These are phyloP conservation scores for Metschnikowia similis DNA, from an alignment of 805 yeast genomes.

Conservation along the genomic window DNA sequence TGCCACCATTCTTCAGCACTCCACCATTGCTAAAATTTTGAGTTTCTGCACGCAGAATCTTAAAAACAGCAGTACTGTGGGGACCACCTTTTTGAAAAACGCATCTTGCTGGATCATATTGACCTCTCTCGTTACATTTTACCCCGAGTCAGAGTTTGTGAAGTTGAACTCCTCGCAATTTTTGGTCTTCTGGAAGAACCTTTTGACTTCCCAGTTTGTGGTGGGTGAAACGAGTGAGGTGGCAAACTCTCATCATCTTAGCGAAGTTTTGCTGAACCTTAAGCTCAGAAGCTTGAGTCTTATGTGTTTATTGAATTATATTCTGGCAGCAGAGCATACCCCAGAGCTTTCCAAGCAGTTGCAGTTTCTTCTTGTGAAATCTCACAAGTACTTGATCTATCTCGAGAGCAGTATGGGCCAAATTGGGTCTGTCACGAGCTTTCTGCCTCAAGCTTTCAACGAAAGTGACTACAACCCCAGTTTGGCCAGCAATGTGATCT, in stretches of 20 bases:
- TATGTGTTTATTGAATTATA: constrained; percentile 36
- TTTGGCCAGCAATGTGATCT: constrained; percentile 27
- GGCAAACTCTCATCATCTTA: constrained; percentile 14
- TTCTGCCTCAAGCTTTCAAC: constrained; percentile 25
- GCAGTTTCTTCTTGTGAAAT: constrained; percentile 37
- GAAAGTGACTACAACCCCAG: constrained; percentile 28
- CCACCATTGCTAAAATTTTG: constrained; percentile 37
- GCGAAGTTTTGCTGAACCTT: constrained; percentile 32
- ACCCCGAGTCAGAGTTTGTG: constrained; percentile 40
- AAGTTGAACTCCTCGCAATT: constrained; percentile 42
- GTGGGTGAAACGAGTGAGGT: constrained; percentile 17
- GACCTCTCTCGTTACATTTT: constrained; percentile 36
- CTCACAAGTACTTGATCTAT: constrained; percentile 38
- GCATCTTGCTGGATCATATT: constrained; percentile 41
- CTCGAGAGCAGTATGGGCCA: constrained; percentile 34
- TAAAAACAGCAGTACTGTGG: constrained; percentile 30
- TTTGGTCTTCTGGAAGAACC: constrained; percentile 41
- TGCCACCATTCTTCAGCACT: constrained; percentile 31
- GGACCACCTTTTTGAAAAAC: constrained; percentile 21
- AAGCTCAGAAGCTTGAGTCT: constrained; percentile 36
- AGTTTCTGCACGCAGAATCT: constrained; percentile 44
- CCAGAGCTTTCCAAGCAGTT: constrained; percentile 40
- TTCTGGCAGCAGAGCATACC: constrained; percentile 32
- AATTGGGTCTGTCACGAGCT: constrained; percentile 32
- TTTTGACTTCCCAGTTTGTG: constrained; percentile 40